Conservation (phyloP, 2,329 filamentous ascomycete species). For the Aureobasidium sp. region DNA sequence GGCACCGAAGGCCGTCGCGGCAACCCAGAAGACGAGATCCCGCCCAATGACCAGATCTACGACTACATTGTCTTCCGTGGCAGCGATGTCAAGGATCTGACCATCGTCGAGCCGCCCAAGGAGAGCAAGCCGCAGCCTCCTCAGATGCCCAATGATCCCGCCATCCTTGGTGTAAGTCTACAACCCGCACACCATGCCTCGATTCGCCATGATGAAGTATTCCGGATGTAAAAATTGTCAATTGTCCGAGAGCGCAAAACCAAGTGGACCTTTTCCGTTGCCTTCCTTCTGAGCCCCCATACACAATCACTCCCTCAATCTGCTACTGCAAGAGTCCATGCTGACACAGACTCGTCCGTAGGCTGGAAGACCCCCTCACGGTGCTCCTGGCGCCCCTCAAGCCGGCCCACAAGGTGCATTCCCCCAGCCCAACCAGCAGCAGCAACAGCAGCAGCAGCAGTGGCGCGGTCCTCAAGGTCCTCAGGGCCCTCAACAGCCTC, state of each 20-base stretch:
- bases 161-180: constrained; percentile 87
- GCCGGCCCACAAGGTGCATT: constrained; percentile 22
- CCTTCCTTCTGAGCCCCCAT: constrained; percentile 89
- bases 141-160: constrained; percentile 84
- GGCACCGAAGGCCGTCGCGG: constrained; percentile 86
- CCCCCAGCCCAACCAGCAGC: constrained; percentile 34
- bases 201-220: constrained; percentile 74
- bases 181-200: constrained; percentile 23
- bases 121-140: constrained; percentile 67
- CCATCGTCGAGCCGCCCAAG: constrained; percentile 76
- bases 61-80: constrained; percentile 98
- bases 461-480: constrained; percentile 34
- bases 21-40: constrained; percentile 72
- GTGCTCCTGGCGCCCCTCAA: constrained; percentile 4
- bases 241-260: constrained; percentile 90
- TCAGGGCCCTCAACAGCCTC: constrained; percentile 21
- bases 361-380: constrained; percentile 25
- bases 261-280: constrained; percentile 98
- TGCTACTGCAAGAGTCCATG: neutral
- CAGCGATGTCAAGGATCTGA: constrained; percentile 96
- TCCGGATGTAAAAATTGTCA: constrained; percentile 88
- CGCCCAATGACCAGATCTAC: constrained; percentile 80
- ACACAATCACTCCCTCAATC: constrained; percentile 5
- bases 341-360: constrained; percentile 19
- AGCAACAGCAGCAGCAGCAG: constrained; percentile 26